phyloP scores from a whole-genome alignment of 805 yeast species.

The Lipomyces japonicus region DNA sequence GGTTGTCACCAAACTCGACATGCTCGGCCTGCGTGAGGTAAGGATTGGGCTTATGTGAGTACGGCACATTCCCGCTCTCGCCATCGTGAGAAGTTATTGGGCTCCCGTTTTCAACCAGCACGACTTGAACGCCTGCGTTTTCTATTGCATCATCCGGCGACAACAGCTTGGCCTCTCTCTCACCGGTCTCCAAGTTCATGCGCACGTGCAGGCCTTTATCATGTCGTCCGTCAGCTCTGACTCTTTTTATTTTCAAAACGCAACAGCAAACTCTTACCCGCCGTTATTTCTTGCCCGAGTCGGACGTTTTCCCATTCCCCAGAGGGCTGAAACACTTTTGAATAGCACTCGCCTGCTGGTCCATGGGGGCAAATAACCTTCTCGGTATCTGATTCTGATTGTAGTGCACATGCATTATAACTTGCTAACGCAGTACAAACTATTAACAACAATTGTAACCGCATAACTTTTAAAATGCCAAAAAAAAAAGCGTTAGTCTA shows the following conservation, averaged over 20 bases:
- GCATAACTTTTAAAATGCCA: no score
- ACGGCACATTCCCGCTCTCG: background rate
- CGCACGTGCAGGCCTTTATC: conserved; percentile 64
- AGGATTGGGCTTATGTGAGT: conserved; percentile 27
- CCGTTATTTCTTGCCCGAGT: conserved; percentile 74
- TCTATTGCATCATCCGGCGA: conserved; percentile 33
- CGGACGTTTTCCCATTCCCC: conserved; percentile 64
- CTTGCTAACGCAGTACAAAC: no score
- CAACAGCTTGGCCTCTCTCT: conserved; percentile 63
- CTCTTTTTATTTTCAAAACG: background rate
- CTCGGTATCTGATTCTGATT: no score
- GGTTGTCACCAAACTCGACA: conserved; percentile 15
- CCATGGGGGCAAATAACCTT: no score
- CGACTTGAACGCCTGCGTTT: conserved; percentile 13
- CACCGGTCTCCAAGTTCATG: conserved; percentile 67
- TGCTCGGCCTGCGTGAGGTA: conserved; percentile 18
- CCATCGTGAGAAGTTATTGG: background rate
- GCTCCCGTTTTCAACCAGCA: background rate
- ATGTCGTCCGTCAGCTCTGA: background rate
- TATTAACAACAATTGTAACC: no score
- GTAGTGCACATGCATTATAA: no score
- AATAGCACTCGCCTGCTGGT: conserved; percentile 24
- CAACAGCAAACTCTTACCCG: conserved; percentile 28
- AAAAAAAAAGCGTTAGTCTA: no score
- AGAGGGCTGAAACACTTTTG: conserved; percentile 53